phyloP scores from a whole-genome alignment of 1,284 basidiomycete species.

The Ceratobasidium sp. region DNA sequence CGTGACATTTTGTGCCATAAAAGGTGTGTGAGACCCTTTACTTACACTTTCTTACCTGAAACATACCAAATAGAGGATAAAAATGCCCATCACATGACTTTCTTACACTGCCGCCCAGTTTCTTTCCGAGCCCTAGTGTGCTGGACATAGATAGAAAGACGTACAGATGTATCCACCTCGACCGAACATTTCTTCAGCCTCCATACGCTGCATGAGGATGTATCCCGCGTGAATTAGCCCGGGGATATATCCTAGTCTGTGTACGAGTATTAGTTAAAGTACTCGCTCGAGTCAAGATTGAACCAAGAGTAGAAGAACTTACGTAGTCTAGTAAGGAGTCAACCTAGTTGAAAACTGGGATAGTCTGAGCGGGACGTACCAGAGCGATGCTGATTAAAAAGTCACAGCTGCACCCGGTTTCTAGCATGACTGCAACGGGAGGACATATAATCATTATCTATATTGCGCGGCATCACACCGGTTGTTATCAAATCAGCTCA shows the following conservation, averaged over 20 bases:
- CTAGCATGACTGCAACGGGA: conserved; percentile 68
- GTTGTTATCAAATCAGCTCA: neutral
- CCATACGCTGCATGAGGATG: conserved; percentile 82
- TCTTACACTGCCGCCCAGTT: too few species aligned
- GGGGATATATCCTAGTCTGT: conserved; percentile 54
- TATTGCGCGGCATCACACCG: too few species aligned
- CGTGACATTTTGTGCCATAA: too few species aligned
- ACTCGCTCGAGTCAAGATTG: too few species aligned
- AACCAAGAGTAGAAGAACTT: neutral
- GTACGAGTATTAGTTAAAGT: neutral
- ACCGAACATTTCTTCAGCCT: conserved; percentile 83
- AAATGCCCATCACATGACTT: too few species aligned
- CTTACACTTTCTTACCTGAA: too few species aligned
- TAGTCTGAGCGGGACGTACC: conserved; percentile 47
- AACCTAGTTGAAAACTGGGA: neutral
- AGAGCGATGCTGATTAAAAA: conserved; percentile 62
- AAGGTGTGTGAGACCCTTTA: too few species aligned
- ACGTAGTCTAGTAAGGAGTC: conserved; percentile 5
- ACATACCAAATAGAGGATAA: too few species aligned
- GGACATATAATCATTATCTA: conserved; percentile 84
- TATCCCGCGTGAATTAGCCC: conserved; percentile 66
- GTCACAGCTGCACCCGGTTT: conserved; percentile 65
- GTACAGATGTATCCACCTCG: conserved; percentile 73
- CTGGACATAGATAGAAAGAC: too few species aligned
- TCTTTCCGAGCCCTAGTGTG: too few species aligned